Base-by-base conservation (phyloP, 768 basidiomycete species). In the Mycena crocata region DNA sequence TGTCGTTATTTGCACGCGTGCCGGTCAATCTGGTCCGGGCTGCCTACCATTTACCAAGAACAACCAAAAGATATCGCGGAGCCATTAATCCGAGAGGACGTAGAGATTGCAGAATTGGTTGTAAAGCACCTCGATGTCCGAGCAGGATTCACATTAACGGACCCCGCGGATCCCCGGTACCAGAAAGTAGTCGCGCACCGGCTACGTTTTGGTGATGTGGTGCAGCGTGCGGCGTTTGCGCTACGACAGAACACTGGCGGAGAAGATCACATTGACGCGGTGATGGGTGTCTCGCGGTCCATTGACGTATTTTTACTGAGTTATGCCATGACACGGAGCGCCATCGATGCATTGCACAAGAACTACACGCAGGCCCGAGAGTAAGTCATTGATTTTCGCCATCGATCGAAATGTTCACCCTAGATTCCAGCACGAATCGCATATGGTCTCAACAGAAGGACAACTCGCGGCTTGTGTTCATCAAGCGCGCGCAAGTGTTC, bases 241-340 rank as follows among this genome's bases (percentile, higher is more conserved):
- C 79, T 95, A 40, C 87, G 88, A 39, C 84, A 86, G 71, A 84
- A 86, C 45, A 86, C 83, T 15, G 86, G 85, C 46, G 88, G 86
- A 35, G 93, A 94, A 76, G 93, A 95, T 74, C 92, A 94, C 67
- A 92, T 94, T 46, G 96, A 99, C 75, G 92, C 93, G 6, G 88
- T 97, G 34, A 85, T 93, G 35, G 83, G 83, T 39, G 86, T 94
- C 21, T 86, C 89, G 26, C 89, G 88, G 49, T 90, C 89, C 5
- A 90, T 94, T 46, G 93, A 94, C 69, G 87, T 89, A 2, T 93
- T 87, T 72, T 80, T 95, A 71, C 81, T 94, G 50, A 88, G 88
- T 55, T 93, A 93, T 77, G 92, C 86, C 17, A 80, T 92, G 74
- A 86, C 79, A 49, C 80, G 88, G 72, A 78, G 78, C 56, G 85